Evolutionary conservation across 306 rosid species (phyloP).

Genomic region (barrel medic (Medicago truncatula)): MtrunA17r5.0-ANR NC_053048.1:10474001-10474500

Average conservation of each 20-base stretch:
- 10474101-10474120: constrained; percentile 8
- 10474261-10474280: constrained; percentile 81
- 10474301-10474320: constrained; percentile 74
- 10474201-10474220: constrained; percentile 86
- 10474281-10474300: constrained; percentile 71
- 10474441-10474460: constrained; percentile 90
- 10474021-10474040: not conserved
- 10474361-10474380: constrained; percentile 83
- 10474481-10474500: constrained; percentile 75
- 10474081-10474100: not conserved
- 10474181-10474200: constrained; percentile 90
- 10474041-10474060: not conserved
- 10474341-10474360: constrained; percentile 55
- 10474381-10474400: constrained; percentile 72
- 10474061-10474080: not conserved
- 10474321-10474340: constrained; percentile 55
- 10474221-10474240: constrained; percentile 83
- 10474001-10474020: not conserved
- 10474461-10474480: constrained; percentile 65
- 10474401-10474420: constrained; percentile 77
- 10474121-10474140: too few species aligned
- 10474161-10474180: constrained; percentile 58
- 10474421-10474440: constrained; percentile 80
- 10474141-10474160: constrained; percentile 2
- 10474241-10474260: constrained; percentile 89